Percentiles rank a stretch among this genome's conserved stretches.
These are phyloP conservation scores for Pulchroboletus neoregius DNA, from an alignment of 1,284 basidiomycete species.

Conservation along the genomic window DNA sequence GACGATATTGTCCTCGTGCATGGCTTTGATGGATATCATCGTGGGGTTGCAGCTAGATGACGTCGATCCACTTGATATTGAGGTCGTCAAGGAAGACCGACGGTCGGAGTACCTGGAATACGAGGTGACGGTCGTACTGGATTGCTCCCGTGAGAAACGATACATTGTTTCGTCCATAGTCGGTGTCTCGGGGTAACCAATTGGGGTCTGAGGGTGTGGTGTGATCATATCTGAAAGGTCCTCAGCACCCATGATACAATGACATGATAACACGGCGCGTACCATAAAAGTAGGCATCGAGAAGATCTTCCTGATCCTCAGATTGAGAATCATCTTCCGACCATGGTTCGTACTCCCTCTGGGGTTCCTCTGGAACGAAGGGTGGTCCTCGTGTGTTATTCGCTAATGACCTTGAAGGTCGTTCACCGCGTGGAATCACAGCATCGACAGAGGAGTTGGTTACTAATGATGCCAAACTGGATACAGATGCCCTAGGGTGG, in stretches of 20 bases:
- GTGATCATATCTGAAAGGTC: constrained; percentile 37
- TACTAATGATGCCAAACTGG: constrained; percentile 57
- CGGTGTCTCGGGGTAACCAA: constrained; percentile 23
- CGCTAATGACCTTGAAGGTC: constrained; percentile 3
- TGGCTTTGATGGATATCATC: constrained; percentile 60
- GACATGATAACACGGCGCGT: constrained; percentile 11
- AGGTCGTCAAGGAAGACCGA: constrained; percentile 29
- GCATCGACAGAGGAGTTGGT: constrained; percentile 56
- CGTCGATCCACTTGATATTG: constrained; percentile 31
- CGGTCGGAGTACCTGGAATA: constrained; percentile 14
- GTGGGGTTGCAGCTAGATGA: constrained; percentile 26
- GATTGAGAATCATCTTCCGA: constrained; percentile 23
- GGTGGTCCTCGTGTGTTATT: constrained; percentile 11
- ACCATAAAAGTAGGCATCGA: constrained; percentile 50
- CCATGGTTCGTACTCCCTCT: constrained; percentile 35
- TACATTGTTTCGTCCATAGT: constrained; percentile 9
- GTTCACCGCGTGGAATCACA: constrained; percentile 41
- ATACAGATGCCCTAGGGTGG: constrained; percentile 44
- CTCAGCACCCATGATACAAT: constrained; percentile 7
- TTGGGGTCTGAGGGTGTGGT: constrained; percentile 25
- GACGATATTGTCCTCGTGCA: constrained; percentile 56
- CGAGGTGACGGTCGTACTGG: constrained; percentile 8
- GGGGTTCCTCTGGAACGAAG: constrained; percentile 15
- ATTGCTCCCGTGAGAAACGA: constrained; percentile 11
- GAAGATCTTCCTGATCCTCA: constrained; percentile 44